Evolutionary conservation across 208 protist species (phyloP).

Genomic region (Tritrichomonas musculus): DNA sequence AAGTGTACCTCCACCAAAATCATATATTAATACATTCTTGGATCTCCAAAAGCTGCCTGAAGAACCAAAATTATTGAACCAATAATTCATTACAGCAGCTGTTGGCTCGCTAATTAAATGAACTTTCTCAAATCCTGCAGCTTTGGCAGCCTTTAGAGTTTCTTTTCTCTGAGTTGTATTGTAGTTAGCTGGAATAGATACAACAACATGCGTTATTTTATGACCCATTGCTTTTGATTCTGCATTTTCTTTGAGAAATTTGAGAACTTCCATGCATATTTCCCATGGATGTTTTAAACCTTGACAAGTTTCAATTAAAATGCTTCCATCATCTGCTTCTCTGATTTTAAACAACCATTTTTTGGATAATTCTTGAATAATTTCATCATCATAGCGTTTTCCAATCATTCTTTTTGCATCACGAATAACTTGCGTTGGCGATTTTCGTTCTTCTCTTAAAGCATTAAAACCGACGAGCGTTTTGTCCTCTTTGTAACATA

Average conservation of each 20-base stretch:
- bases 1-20: constrained; percentile 67
- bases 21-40: constrained; percentile 49
- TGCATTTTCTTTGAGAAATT: constrained; percentile 74
- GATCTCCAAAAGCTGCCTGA: too few relatives aligned
- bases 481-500: background rate
- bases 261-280: background rate
- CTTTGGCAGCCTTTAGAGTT: constrained; percentile 75
- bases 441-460: too few relatives aligned
- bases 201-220: constrained; percentile 75
- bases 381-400: constrained; percentile 77
- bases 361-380: constrained; percentile 44
- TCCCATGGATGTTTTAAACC: background rate
- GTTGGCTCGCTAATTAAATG: constrained; percentile 99
- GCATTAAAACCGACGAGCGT: background rate
- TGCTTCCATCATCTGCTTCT: background rate
- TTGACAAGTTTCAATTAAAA: background rate
- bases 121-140: constrained; percentile 82
- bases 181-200: constrained; percentile 93
- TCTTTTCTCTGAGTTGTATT: constrained; percentile 79
- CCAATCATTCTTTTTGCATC: constrained; percentile 69
- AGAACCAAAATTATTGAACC: constrained; percentile 75
- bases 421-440: constrained; percentile 59
- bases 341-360: too few relatives aligned
- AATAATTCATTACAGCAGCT: constrained; percentile 94
- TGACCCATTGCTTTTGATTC: constrained; percentile 80